phyloP scores from a whole-genome alignment of 495 filamentous ascomycete species.

The Xylaria palmicola region DNA sequence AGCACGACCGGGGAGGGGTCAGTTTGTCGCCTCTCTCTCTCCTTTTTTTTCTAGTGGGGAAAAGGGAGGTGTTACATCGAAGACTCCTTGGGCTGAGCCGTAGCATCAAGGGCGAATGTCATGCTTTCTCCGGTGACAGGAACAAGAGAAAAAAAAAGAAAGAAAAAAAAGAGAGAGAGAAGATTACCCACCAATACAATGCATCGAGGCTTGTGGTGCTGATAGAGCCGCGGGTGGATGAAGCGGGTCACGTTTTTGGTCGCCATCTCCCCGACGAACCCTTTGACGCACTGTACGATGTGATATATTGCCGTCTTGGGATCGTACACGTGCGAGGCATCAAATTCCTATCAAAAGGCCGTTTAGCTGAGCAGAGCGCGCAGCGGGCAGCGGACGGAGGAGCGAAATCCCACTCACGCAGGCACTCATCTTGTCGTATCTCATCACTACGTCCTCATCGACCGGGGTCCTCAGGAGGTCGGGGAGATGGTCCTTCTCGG shows the following conservation, averaged over 20 bases:
- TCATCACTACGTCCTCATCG: constrained; percentile 9
- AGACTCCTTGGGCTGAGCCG: too few relatives aligned
- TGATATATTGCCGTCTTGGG: constrained; percentile 24
- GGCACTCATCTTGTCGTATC: constrained; percentile 18
- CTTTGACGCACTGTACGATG: constrained; percentile 24
- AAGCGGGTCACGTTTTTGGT: constrained; percentile 27
- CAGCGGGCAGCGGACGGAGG: too few relatives aligned
- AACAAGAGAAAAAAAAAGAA: background rate
- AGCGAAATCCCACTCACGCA: constrained; percentile 15
- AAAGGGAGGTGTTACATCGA: too few relatives aligned
- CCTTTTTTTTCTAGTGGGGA: too few relatives aligned
- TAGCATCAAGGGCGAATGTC: too few relatives aligned
- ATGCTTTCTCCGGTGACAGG: background rate
- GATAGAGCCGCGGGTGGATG: constrained; percentile 30
- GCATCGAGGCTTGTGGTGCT: constrained; percentile 20
- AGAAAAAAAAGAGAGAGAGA: background rate
- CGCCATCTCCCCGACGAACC: constrained; percentile 23
- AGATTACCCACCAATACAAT: constrained; percentile 20
- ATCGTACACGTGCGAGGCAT: constrained; percentile 30
- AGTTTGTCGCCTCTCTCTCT: too few relatives aligned
- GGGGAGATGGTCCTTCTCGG: background rate
- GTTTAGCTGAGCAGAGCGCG: background rate
- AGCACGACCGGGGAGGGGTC: too few relatives aligned
- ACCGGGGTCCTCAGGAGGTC: constrained; percentile 17
- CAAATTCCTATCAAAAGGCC: constrained; percentile 14